Base-by-base conservation (phyloP, 768 basidiomycete species). In the Russula abietina region DNA sequence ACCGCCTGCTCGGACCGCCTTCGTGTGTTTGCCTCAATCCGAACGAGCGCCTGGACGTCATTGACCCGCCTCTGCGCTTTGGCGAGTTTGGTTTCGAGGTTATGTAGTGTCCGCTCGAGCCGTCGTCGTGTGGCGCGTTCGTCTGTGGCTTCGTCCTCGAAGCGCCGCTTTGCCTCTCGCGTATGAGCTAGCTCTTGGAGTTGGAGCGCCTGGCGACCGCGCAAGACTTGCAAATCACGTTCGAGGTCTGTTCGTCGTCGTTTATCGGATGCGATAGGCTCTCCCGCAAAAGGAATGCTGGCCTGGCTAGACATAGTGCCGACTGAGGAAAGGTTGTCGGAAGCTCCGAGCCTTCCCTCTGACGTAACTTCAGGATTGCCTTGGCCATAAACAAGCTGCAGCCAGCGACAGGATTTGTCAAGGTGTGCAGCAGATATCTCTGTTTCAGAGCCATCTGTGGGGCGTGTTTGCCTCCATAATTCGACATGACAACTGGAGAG, bases 401-500 rank as follows among this genome's bases (percentile, higher is more conserved):
- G 70, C 75, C 80, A 82, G 56, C 69, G 71, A 56, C 75, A 72
- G 22, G 81, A 76, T 49, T 76, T 75, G 17, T 70, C 67, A 55
- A 76, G 72, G 67, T 84, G 80, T 24, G 70, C 69, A 2, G 69
- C 62, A 19, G 73, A 71, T n/a, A 68, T 64, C n/a, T 69, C 69
- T 0, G 73, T 69, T 39, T 71, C 67, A 24, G 1, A 69, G 57
- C 43, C 67, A 19, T 49, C 67, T 38, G 41, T 24, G 10, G 39
- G 39, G 63, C 74, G 74, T 24, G 71, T 69, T 41, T 65, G 66
- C 68, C 70, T 76, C 52, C 73, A 76, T 57, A 84, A 68, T 66
- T 84, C 83, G 2, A 74, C 73, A 67, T 84, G 80, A 66, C 83
- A 84, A 57, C 80, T 78, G 9, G 83, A 78, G 17, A 84, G 74